Evolutionary conservation across 371 early-diverging fungal genomes (phyloP), one percentile per base, ranked within the genome.

Genomic region (Circinella minor): DNA sequence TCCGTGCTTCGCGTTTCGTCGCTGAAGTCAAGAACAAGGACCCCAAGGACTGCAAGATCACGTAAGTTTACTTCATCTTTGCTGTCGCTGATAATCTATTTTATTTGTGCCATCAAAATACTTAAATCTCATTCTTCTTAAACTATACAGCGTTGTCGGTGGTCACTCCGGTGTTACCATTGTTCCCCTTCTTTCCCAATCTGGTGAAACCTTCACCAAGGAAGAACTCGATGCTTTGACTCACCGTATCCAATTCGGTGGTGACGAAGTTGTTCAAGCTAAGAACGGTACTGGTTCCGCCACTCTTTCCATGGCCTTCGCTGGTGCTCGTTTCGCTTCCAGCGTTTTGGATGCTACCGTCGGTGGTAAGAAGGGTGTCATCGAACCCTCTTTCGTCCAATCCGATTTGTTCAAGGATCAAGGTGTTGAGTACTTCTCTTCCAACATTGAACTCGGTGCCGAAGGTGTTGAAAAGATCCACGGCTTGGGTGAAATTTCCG

Each of bases 211-310:
- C 69, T 95, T 98, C 86, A 89, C 90, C 78, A 88, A 95, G 78
- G 96, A 93, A 78, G 95, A 99, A 88, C 86, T 91, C 68, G 95
- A 95, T 73, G 90, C 92, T 39, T 89, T 99, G 78, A 96, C 96
- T 75, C 87, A 98, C 84, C 96, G 99, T 81, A 96, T 98, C 81
- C 99, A 99, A 88, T 99, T 92, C 82, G 99, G 99, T 82, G 99
- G 99, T 83, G 99, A 99, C 82, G 99, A 99, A 88, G 99, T 99
- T 66, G 99, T 99, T 86, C 89, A 98, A 90, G 99, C 99, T 82
- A 99, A 99, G 94, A 91, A 96, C 83, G 99, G 99, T 72, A 89
- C 94, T 68, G 99, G 99, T 67, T 96, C 95, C 67, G 98, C 99
- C 68, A 99, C 99, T 65, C 92, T 99, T 63, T 96, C 96, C 71